Conservation (phyloP, 169 alveolate genomes). For the Plasmodium gonderi region DNA sequence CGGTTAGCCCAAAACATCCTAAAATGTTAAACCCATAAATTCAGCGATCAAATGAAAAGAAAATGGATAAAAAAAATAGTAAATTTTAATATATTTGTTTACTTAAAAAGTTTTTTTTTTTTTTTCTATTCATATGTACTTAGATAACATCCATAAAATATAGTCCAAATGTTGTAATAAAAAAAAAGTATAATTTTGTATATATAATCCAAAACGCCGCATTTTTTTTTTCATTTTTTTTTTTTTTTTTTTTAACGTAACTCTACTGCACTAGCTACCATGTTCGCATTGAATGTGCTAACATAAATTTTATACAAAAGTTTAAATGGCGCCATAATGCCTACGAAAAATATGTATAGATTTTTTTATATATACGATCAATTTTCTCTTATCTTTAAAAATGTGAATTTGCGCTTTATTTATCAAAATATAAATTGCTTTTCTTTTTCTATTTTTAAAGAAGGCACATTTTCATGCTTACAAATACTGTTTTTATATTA, state of each 20-base stretch:
- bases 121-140: background rate
- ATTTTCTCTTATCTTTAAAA: background rate
- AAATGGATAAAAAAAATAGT: background rate
- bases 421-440: background rate
- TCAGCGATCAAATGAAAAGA: background rate
- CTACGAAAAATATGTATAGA: background rate
- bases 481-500: background rate
- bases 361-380: background rate
- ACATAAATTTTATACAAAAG: background rate
- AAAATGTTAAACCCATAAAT: background rate
- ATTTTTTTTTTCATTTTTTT: background rate
- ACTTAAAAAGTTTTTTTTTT: background rate
- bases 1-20: background rate
- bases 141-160: background rate
- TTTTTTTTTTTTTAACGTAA: background rate
- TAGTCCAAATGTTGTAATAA: background rate
- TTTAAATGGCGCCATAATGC: background rate
- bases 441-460: background rate
- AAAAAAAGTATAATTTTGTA: background rate
- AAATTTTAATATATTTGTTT: background rate
- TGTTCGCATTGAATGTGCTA: background rate
- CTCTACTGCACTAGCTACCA: background rate
- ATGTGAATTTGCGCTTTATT: background rate
- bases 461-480: background rate
- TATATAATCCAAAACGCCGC: background rate